Base-by-base conservation (phyloP, 2,329 filamentous ascomycete genomes). In the Graphilbum sp. region DNA sequence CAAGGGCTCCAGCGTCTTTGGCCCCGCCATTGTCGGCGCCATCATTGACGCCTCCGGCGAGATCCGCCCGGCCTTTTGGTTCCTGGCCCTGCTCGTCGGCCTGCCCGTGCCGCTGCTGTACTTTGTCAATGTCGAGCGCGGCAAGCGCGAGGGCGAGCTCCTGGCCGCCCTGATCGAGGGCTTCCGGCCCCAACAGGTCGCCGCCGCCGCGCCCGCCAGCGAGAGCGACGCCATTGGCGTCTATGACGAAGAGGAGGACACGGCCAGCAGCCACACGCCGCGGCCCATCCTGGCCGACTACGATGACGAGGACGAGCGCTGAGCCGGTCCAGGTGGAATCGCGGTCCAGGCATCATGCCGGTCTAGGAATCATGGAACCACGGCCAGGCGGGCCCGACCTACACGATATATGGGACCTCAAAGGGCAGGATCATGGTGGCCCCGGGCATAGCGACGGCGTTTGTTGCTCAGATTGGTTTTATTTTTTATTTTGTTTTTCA, bases 1-100 rank as follows among this genome's bases (percentile, higher is more conserved):
- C 56, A 98, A 98, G 57, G 87, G 88, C 1, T 90, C 82, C 18
- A 92, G 83, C 52, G 67, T 96, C 2, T 95, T 98, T 56, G 90
- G 90, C 0, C 90, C 90, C 0, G 81, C 85, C 0, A 88, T 98
- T 52, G 90, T 98, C 0, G 90, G 87, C 1, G 75, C 77, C 12
- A 94, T 98, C 46, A 94, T 90, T 12, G 87, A 96, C 57, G 72
- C 64, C 36, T 79, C 79, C 21, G 82, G 82, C 5, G 77, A 82
- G 47, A 88, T 90, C 41, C 69, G 83, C 35, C 81, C 81, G 7
- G 87, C 88, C 1, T 98, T 98, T 56, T 86, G 81, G 67, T 98
- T 98, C 54, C 63, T 98, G 31, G 85, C 84, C 0, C 65, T 75
- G 5, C 61, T 98, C n/a, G 81, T 98, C 7, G 79, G 80, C 6